A percentile compares a stretch with the other conserved stretches of the same genome.
These are phyloP conservation scores for Boletus semigastroideus DNA, from an alignment of 1,284 basidiomycete genomes.

Conservation along the genomic window DNA sequence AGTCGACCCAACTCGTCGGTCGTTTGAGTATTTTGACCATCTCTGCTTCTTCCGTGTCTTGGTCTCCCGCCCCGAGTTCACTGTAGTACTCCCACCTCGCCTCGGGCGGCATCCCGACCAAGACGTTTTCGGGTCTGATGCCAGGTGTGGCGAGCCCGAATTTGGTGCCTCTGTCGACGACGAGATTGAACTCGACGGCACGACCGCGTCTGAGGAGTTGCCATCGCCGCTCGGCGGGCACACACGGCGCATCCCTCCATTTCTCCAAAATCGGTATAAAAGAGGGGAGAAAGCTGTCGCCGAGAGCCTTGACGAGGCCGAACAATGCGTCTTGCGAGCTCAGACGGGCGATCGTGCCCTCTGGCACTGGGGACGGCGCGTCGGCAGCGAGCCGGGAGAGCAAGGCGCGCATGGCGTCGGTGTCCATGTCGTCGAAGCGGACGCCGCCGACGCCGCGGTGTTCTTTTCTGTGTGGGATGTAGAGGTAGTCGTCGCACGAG, in stretches of 20 bases:
- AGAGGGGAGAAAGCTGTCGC: constrained; percentile 77
- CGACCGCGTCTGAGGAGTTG: constrained; percentile 84
- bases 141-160: constrained; percentile 89
- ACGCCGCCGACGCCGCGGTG: constrained; percentile 91
- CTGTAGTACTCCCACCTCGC: constrained; percentile 92
- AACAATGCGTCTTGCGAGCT: constrained; percentile 57
- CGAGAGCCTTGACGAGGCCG: constrained; percentile 63
- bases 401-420: constrained; percentile 44
- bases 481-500: constrained; percentile 97
- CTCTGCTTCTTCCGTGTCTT: constrained; percentile 65
- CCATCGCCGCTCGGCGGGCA: constrained; percentile 64
- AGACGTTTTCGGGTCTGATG: constrained; percentile 84
- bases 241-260: constrained; percentile 52
- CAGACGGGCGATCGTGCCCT: constrained; percentile 46
- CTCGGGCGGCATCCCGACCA: constrained; percentile 86
- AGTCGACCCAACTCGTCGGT: constrained; percentile 66
- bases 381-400: constrained; percentile 12
- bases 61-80: constrained; percentile 63
- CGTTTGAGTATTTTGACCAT: constrained; percentile 67
- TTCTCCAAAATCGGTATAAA: constrained; percentile 77
- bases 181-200: constrained; percentile 91
- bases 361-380: constrained; percentile 19
- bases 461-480: constrained; percentile 84
- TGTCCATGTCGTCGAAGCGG: constrained; percentile 89
- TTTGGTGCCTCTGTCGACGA: constrained; percentile 81